Evolutionary conservation across 805 yeast genomes (phyloP).

Genomic region (Ogataea methanolica): DNA sequence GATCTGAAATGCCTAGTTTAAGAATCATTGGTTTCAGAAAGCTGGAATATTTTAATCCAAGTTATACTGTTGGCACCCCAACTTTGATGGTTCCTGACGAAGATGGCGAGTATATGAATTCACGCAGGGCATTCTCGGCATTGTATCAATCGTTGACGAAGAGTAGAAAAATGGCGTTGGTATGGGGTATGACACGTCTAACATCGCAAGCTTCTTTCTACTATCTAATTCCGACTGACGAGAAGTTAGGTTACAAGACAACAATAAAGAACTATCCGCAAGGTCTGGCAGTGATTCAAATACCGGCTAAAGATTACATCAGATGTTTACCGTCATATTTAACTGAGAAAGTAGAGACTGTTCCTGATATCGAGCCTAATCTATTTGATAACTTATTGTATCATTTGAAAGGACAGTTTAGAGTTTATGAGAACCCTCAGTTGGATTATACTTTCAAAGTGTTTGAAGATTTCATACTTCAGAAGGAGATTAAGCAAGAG

Average conservation of each 20-base stretch:
- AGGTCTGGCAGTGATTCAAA: conserved; percentile 63
- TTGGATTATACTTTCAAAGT: conserved; percentile 63
- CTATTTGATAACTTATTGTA: conserved; percentile 19
- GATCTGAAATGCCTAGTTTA: conserved; percentile 42
- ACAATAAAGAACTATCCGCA: conserved; percentile 41
- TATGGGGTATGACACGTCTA: conserved; percentile 63
- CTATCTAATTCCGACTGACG: conserved; percentile 53
- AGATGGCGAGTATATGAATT: conserved; percentile 53
- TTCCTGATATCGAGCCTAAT: conserved; percentile 11
- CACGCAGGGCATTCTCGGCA: conserved; percentile 62
- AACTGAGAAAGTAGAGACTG: conserved; percentile 19
- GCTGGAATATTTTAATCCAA: conserved; percentile 39
- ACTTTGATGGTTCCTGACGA: conserved; percentile 63
- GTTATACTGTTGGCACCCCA: conserved; percentile 50
- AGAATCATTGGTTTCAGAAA: conserved; percentile 66
- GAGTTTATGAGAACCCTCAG: conserved; percentile 47
- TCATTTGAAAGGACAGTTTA: conserved; percentile 30
- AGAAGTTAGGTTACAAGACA: conserved; percentile 11
- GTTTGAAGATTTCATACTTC: conserved; percentile 62
- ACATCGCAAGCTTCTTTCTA: conserved; percentile 53
- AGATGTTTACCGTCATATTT: conserved; percentile 51
- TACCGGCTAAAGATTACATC: conserved; percentile 76
- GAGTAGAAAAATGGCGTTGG: conserved; percentile 53
- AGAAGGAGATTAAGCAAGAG: conserved; percentile 36
- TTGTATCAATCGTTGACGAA: conserved; percentile 56